Conservation (phyloP, 2,329 filamentous ascomycete genomes). For the Zymoseptoria passerinii region DNA sequence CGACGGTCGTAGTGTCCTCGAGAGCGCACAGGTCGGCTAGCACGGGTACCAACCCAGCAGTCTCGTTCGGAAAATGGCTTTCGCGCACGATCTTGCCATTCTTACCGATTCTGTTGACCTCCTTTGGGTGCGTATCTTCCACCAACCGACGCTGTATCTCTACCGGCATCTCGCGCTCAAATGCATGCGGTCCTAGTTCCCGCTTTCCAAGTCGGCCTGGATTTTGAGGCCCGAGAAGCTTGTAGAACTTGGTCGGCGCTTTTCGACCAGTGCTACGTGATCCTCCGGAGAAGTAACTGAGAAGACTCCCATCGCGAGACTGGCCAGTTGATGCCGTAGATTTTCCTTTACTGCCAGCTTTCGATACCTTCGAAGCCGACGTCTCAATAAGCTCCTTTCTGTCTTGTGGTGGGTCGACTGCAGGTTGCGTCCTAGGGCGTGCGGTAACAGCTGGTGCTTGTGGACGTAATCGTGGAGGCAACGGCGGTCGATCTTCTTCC, state of each 20-base stretch:
- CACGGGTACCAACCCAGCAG: conserved; percentile 37
- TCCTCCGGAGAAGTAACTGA: conserved; percentile 12
- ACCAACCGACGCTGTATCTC: conserved; percentile 36
- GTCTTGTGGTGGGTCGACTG: neutral
- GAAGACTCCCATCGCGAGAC: neutral
- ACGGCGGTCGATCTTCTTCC: conserved; percentile 18
- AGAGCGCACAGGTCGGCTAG: conserved; percentile 46
- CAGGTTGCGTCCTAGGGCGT: neutral
- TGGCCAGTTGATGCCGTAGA: neutral
- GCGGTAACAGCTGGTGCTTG: neutral
- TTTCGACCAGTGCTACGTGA: neutral
- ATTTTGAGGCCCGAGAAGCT: neutral
- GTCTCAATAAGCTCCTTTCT: neutral
- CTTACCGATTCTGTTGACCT: conserved; percentile 34
- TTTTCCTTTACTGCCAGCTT: neutral
- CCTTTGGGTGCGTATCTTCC: conserved; percentile 33
- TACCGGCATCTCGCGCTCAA: conserved; percentile 39
- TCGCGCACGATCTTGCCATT: conserved; percentile 36
- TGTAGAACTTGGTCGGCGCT: neutral
- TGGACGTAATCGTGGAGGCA: conserved; percentile 12
- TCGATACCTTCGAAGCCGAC: neutral
- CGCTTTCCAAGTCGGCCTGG: conserved; percentile 28
- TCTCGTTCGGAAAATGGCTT: conserved; percentile 38
- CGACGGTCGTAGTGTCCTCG: conserved; percentile 56
- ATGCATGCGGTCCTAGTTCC: conserved; percentile 42